phyloP scores from a whole-genome alignment of 192 early-diverging fungal genomes.

The Coemansia sp. region DNA sequence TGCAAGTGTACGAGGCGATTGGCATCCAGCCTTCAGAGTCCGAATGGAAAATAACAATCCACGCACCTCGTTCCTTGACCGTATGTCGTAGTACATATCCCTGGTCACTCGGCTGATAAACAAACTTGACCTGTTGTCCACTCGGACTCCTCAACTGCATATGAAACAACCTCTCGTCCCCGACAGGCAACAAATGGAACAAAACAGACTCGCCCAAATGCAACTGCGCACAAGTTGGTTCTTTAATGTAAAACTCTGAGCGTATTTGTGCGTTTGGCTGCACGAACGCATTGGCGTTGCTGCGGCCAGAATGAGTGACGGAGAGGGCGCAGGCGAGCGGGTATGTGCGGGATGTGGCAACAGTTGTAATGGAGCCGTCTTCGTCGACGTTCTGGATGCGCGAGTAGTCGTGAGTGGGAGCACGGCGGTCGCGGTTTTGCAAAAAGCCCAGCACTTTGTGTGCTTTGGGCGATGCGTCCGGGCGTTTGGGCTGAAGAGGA shows the following conservation, averaged over 20 bases:
- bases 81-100: slow-evolving; percentile 53
- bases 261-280: slow-evolving; percentile 39
- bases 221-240: slow-evolving; percentile 44
- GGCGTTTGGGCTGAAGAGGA: slow-evolving; percentile 34
- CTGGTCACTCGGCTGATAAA: slow-evolving; percentile 57
- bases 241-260: slow-evolving; percentile 55
- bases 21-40: slow-evolving; percentile 56
- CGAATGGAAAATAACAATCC: slow-evolving; percentile 55
- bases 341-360: slow-evolving; percentile 45
- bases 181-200: slow-evolving; percentile 54
- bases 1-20: slow-evolving; percentile 50
- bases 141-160: slow-evolving; percentile 54
- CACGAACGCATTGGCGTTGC: slow-evolving; percentile 44
- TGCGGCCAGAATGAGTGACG: slow-evolving; percentile 39
- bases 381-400: slow-evolving; percentile 52
- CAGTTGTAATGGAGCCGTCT: slow-evolving; percentile 38
- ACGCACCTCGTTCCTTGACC: slow-evolving; percentile 57
- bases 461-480: slow-evolving; percentile 14
- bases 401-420: slow-evolving; percentile 42
- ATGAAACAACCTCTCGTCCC: slow-evolving; percentile 53
- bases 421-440: slow-evolving; percentile 36
- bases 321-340: slow-evolving; percentile 49
- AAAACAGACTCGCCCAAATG: slow-evolving; percentile 43
- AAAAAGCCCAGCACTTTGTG: slow-evolving; percentile 51
- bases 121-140: slow-evolving; percentile 54